phyloP scores from a whole-genome alignment of 768 basidiomycete genomes.

The Lactarius psammicola region DNA sequence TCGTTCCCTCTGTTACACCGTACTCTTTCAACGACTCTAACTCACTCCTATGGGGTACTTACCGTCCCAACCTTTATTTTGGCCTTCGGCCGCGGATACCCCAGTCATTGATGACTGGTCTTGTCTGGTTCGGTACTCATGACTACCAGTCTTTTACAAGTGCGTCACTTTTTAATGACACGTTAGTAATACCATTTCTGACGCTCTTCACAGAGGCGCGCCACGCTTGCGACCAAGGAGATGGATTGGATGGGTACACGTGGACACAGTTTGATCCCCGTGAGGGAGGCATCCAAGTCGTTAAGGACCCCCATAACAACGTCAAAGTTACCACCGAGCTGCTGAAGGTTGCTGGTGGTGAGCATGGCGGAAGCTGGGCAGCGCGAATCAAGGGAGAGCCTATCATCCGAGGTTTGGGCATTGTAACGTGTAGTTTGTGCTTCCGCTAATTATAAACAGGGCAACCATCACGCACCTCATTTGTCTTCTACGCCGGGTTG shows the following conservation, averaged over 20 bases:
- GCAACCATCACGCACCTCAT: constrained; percentile 59
- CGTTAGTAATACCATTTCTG: constrained; percentile 6
- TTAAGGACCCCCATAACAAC: constrained; percentile 81
- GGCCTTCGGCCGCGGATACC: constrained; percentile 83
- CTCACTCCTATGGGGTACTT: constrained; percentile 75
- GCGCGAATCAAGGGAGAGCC: constrained; percentile 80
- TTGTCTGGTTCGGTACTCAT: constrained; percentile 92
- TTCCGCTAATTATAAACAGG: constrained; percentile 31
- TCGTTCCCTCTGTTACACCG: constrained; percentile 42
- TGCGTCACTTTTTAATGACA: constrained; percentile 39
- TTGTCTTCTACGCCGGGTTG: constrained; percentile 84
- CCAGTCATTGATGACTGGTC: constrained; percentile 86
- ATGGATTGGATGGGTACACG: constrained; percentile 76
- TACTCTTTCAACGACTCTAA: constrained; percentile 48
- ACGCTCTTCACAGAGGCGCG: constrained; percentile 54
- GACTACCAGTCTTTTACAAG: constrained; percentile 71
- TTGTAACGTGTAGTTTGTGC: constrained; percentile 5
- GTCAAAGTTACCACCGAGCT: constrained; percentile 82
- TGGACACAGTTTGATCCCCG: constrained; percentile 88
- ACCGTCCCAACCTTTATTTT: constrained; percentile 94
- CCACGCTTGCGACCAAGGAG: constrained; percentile 87
- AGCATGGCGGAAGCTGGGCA: constrained; percentile 86
- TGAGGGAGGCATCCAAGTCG: constrained; percentile 79
- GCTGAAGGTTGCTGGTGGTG: constrained; percentile 80
- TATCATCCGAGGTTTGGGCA: constrained; percentile 55